Evolutionary conservation across 768 basidiomycete genomes (phyloP), one percentile per base, ranked within the genome.

Genomic region (Leccinum ochraceum): DNA sequence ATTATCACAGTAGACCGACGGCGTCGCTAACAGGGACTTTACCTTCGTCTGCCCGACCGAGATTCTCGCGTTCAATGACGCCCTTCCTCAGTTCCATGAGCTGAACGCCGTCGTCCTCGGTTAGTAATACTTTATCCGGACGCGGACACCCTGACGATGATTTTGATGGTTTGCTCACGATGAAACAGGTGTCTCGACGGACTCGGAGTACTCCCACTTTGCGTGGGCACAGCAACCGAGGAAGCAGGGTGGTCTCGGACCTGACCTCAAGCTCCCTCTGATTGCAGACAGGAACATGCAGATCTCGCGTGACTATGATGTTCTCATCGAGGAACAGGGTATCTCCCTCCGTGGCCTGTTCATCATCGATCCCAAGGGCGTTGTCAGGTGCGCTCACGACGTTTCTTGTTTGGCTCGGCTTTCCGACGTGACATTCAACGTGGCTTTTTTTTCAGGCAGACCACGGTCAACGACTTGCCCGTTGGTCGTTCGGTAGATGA

Each of bases 401-500:
- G 14, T 44, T 5, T 6, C n/a, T 24, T 46, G 8, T 17, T 39
- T 36, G 9, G n/a, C 42, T 11, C n/a, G n/a, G 10, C n/a, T 44
- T 44, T 16, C 9, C 7, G 14, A 49, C 24, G 6, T 26, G 48
- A 14, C 20, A 16, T 24, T 42, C 14, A 7, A 30, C 0, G 4
- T n/a, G 54, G 17, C 42, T 20, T 8, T 24, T 48, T 22, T 20
- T 44, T 57, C 48, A 90, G 89, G 62, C 89, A 92, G 80, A 88
- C 91, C 66, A 93, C 92, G 57, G 80, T 96, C 62, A 96, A 96
- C 71, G 95, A 97, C 75, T 83, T 95, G 44, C 92, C 94, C 14
- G 94, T 96, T 53, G 95, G 95, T n/a, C 90, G 95, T 56, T 94
- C 92, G 3, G 94, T 96, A 57, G 94, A 94, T 39, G 95, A 97